Evolutionary conservation across 306 rosid genomes (phyloP), one percentile per base, ranked within the genome.

Genomic region (Castanospermum australe): DNA sequence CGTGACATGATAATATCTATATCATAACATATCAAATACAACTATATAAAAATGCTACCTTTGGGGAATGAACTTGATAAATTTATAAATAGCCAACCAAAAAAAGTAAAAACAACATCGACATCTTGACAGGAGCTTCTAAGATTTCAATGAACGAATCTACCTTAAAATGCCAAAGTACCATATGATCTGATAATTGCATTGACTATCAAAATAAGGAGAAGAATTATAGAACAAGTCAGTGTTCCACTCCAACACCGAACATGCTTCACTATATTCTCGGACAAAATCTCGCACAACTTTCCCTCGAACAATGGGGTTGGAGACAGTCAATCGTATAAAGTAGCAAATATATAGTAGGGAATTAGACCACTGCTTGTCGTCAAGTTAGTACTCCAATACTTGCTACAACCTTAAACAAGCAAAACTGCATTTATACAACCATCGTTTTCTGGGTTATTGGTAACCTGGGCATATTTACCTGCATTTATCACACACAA

Each of bases 401-500:
- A 33, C 62, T 38, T 50, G 12, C 30, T 74, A 18, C 7, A 15
- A 47, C 73, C 67, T 85, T 85, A 94, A 67, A 94, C 99, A 41
- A 94, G 99, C 70, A 94, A 82, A 74, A 89, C 97, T 22, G 88
- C 99, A 71, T 92, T 94, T 75, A 92, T 91, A 69, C 97, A 94
- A 12, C 99, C 97, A 51, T 94, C 99, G 30, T 92, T 94, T 85
- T 94, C 99, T 4, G 97, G 97, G 78, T 94, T 90, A 73, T 92
- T 94, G 5, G 97, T 94, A 73, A 94, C 97, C 80, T 94, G 99
- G 38, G 99, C 97, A 79, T 92, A 92, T 82, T 94, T 94, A 75
- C 99, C 97, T 92, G 88, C 79, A 83, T 42, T 55, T 22, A 67
- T 8, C 52, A 81, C 60, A 55, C 61, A 77, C 7, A 71, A 76